These are phyloP conservation scores for Pterocarpus santalinus DNA, from an alignment of 306 rosid genomes.

Conservation along the genomic window DNA sequence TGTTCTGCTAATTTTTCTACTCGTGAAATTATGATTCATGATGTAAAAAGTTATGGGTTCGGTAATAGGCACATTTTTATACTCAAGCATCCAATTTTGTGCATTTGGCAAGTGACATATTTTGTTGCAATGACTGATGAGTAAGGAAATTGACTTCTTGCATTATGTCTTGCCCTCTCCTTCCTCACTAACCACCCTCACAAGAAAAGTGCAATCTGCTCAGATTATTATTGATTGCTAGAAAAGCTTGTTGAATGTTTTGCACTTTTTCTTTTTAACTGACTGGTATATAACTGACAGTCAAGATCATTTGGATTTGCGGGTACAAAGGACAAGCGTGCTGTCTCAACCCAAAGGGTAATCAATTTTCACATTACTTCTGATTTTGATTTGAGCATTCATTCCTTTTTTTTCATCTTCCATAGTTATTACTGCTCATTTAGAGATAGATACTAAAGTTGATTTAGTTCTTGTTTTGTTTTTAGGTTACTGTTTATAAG, in stretches of 20 bases:
- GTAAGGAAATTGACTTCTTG: conserved; percentile 31
- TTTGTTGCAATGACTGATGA: conserved; percentile 3
- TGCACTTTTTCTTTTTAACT: conserved; percentile 15
- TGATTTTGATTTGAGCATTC: conserved; percentile 19
- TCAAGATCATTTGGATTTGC: conserved; percentile 95
- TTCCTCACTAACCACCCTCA: conserved; percentile 10
- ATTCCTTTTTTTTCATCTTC: conserved; percentile 31
- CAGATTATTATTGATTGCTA: conserved; percentile 38
- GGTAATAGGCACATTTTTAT: conserved; percentile 28
- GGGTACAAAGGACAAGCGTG: conserved; percentile 95
- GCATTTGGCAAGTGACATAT: conserved; percentile 30
- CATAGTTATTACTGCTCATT: neutral
- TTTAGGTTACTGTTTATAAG: conserved; percentile 92
- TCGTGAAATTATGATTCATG: conserved; percentile 35
- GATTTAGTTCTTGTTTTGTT: conserved; percentile 46
- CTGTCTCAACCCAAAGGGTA: conserved; percentile 96
- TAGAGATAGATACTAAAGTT: conserved; percentile 35
- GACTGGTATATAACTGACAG: conserved; percentile 58
- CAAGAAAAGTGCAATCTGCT: conserved; percentile 13
- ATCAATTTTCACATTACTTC: conserved; percentile 40
- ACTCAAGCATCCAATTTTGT: conserved; percentile 13
- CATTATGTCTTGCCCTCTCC: conserved; percentile 34
- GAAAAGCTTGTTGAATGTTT: conserved; percentile 24
- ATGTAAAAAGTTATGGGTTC: conserved; percentile 22
- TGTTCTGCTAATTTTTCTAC: neutral